Base-by-base conservation (phyloP, 805 yeast genomes). In the Metschnikowia borealis region DNA sequence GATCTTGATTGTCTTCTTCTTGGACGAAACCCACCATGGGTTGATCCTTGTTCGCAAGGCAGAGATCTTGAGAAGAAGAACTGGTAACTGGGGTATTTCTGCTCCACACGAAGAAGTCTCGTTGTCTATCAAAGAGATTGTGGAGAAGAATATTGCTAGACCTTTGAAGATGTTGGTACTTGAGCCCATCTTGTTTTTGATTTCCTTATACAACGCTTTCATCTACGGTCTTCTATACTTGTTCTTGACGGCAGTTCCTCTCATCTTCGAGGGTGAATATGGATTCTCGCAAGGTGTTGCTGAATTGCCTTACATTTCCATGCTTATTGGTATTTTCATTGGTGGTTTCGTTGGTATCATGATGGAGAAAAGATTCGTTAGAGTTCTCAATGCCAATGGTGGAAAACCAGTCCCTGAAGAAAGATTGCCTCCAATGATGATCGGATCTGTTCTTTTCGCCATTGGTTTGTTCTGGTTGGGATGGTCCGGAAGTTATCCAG, bases 41-140 rank as follows among this genome's bases (percentile, higher is more conserved):
- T 73, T 82, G 10, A 74, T 88, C 47, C 66, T 87, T 50, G 80
- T 75, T 18, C 59, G 73, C 17, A 86, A 86, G 67, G 95, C 95
- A 3, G 71, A 72, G 47, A 70, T 66, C 42, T 73, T 88, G 62
- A 78, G 90, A 58, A 71, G 77, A 57, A 70, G 81, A 55, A 87
- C 92, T 11, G 87, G 88, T 17, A 88, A 84, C 69, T 87, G 94
- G 94, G 87, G 87, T 39, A 81, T 87, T 46, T 85, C 82, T 58
- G 89, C 95, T 29, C 83, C 88, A 7, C 89, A 84, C 60, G 94
- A 87, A 60, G 60, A 59, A 49, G 51, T 57, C 5, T 48, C 55
- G 18, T 51, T 59, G 34, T 55, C 60, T 18, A 46, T 59, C 42
- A 74, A 69, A 52, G 89, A 84, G 45, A 79, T 89, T 54, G 76